Conservation (phyloP, 2,329 filamentous ascomycete species). For the Botrytis cinerea region DNA sequence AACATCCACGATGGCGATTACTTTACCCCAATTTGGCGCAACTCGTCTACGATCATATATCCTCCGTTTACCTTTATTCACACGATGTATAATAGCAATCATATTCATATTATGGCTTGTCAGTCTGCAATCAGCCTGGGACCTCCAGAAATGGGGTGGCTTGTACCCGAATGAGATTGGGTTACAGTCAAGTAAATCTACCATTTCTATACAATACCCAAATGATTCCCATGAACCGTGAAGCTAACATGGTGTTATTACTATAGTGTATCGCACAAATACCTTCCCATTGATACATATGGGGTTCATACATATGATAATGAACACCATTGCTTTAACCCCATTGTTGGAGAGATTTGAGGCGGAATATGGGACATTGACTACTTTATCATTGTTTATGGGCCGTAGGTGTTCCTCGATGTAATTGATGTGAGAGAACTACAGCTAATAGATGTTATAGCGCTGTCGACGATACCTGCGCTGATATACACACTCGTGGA, state of each 20-base stretch:
- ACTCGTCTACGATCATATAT: conserved; percentile 77
- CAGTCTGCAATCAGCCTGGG: conserved; percentile 68
- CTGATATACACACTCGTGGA: conserved; percentile 80
- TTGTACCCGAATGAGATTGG: conserved; percentile 76
- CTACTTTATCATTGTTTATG: conserved; percentile 82
- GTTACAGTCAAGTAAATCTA: conserved; percentile 65
- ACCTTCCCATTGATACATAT: conserved; percentile 87
- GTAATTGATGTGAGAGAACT: no score
- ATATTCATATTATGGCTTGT: conserved; percentile 71
- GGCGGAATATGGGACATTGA: conserved; percentile 85
- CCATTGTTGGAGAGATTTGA: conserved; percentile 96
- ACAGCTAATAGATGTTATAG: conserved; percentile 45
- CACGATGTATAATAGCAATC: conserved; percentile 66
- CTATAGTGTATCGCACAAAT: conserved; percentile 83
- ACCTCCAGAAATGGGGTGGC: conserved; percentile 74
- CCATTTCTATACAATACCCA: conserved; percentile 5
- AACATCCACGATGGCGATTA: conserved; percentile 16
- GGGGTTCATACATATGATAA: conserved; percentile 74
- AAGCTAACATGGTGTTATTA: neutral
- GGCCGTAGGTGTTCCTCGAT: conserved; percentile 68
- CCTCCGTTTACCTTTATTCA: conserved; percentile 84
- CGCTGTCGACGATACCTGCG: conserved; percentile 79
- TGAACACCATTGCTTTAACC: conserved; percentile 78
- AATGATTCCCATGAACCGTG: neutral
- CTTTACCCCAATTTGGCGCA: conserved; percentile 61